Evolutionary conservation across 2,329 filamentous ascomycete genomes (phyloP), one percentile per base, ranked within the genome.

Genomic region (Alternaria dauci): DNA sequence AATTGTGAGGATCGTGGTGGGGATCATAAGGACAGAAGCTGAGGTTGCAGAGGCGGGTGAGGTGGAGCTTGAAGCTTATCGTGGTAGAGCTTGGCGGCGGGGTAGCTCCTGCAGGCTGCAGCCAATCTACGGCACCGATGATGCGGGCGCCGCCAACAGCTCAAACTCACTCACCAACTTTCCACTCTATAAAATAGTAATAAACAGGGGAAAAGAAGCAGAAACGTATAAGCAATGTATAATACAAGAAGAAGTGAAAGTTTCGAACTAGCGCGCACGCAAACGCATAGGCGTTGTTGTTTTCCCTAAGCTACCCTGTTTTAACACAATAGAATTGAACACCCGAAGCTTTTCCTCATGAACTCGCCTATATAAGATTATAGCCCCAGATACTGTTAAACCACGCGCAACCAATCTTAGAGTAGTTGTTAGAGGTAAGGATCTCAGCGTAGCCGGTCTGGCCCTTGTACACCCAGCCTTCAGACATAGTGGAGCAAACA

Each of bases 391-490:
- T 74, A 63, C 66, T 69, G 34, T 57, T 46, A 59, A 41, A 4
- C 26, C 58, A 41, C 38, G 59, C 64, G 59, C 74, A 76, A 34
- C 73, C 74, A 52, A 76, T 76, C 70, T 75, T 70, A 55, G 55
- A 63, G 70, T 76, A 75, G 43, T 57, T 52, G 55, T 30, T 26
- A 28, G 60, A 62, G n/a, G 63, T 70, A 57, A 76, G 70, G 61
- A 76, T 75, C 41, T 76, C 67, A 36, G 72, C 72, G 60, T 76
- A 73, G 48, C 73, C 74, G 26, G 69, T 74, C 63, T 73, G 70
- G 54, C 73, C 73, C 20, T 63, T 8, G 69, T 76, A 72, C 8
- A 48, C 39, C 71, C 72, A 76, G 62, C 73, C 74, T 16, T 69
- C 12, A 32, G 72, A 72, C 44, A 55, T 32, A 5, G 44, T 60